Evolutionary conservation across 768 basidiomycete genomes (phyloP), one percentile per base, ranked within the genome.

Genomic region (Coprinopsis cinerea): DNA sequence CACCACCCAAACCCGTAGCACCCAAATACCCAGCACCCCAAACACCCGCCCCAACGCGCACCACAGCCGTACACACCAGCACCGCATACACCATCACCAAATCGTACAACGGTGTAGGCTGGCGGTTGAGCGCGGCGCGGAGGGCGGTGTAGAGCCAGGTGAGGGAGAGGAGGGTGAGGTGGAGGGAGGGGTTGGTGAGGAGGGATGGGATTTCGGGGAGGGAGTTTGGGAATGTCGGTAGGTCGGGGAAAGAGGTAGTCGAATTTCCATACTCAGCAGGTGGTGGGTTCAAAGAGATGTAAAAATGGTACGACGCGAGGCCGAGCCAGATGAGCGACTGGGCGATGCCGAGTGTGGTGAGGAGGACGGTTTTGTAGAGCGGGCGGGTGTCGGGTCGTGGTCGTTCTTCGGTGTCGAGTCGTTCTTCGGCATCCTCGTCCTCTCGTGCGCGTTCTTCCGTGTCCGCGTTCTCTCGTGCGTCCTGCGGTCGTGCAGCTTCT

Each of bases 101-200:
- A 56, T 85, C 86, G 54, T 66, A 75, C 14, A 84, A 84, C 1
- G 76, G 72, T 0, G 84, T 89, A 0, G 76, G 64, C 4, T 69
- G 67, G 0, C 83, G 79, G 34, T 68, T 68, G 24, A 73, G 57
- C 10, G 83, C 65, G 1, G 83, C 78, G 39, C 79, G 78, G 18
- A 73, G 55, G 20, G 78, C 64, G 0, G 83, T 78, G 55, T 87
- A 89, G 32, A 85, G 61, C 89, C 89, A 91, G 1, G 78, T 68
- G 0, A 66, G 52, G 0, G 80, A 77, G 22, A 78, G 56, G 24
- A 83, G 58, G 44, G 83, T 65, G 0, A 83, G 65, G 13, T 81
- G 54, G 11, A 58, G 57, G 10, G 13, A 6, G 7, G 10, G 9
- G 37, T 18, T 40, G 37, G 18, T 7, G 30, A 32, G 7, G 30